Evolutionary conservation across 2,329 filamentous ascomycete genomes (phyloP), one percentile per base, ranked within the genome.

Genomic region (Fusarium fujikuroi): DNA sequence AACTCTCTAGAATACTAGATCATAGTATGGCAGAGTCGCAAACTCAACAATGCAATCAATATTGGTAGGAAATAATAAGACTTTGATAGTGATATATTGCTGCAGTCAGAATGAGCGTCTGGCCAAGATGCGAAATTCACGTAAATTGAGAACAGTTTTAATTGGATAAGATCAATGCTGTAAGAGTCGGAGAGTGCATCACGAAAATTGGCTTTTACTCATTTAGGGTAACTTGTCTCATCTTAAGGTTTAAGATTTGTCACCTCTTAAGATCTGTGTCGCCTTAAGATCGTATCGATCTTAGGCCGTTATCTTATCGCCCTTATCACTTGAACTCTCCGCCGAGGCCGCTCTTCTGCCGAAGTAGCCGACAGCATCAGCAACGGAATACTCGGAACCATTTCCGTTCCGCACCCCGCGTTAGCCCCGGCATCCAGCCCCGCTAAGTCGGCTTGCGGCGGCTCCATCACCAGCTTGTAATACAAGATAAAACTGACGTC

Each of bases 381-480:
- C 2, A 23, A 23, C 64, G 66, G 66, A 58, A 58, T 6, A 16
- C 1, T 49, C 54, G 54, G 54, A 58, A 39, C 11, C 1, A 30
- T 57, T 69, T 69, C 66, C 66, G 66, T 44, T 18, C 32, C 9
- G 11, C 34, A 6, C 40, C 40, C 36, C 63, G 53, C 53, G 63
- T 53, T 37, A 49, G 61, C 11, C 63, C 63, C 65, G 72, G 69
- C 47, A 54, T 57, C 39, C 25, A 50, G 52, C 65, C 44, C 65
- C 56, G 30, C 64, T 34, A n/a, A 16, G 44, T 73, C 72, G 72
- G 72, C 66, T 75, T 75, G 15, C 54, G 7, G 52, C 72, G 72
- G 72, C 72, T 64, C 60, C 69, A 69, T 65, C 39, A 34, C 10
- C 9, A 43, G n/a, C 30, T 21, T 50, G 50, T 46, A 58, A 60